phyloP scores from a whole-genome alignment of 352 stramenopile genomes.

The Pelagophyceae sp. region DNA sequence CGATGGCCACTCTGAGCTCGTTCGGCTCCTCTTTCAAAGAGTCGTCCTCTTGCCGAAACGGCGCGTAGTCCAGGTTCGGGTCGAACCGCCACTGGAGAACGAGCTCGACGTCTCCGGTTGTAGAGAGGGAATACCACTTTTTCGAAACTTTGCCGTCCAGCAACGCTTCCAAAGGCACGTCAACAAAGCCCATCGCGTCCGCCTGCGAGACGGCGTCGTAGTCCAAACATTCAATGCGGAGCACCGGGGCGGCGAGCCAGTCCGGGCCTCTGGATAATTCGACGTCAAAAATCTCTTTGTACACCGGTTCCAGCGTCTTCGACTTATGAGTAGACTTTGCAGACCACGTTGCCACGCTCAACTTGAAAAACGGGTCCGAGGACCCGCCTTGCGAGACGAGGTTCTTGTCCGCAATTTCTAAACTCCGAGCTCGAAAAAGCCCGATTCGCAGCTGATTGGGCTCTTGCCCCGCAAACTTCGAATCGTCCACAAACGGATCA shows the following conservation, averaged over 20 bases:
- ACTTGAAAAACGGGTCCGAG: neutral
- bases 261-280: neutral
- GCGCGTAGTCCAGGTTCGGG: neutral
- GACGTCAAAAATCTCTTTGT: neutral
- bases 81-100: neutral
- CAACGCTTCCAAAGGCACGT: neutral
- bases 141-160: neutral
- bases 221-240: neutral
- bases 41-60: neutral
- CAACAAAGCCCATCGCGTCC: conserved; percentile 1
- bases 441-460: conserved; percentile 11
- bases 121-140: neutral
- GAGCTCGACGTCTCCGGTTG: neutral
- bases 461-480: neutral
- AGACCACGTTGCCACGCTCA: neutral
- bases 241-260: neutral
- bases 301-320: conserved; percentile 2
- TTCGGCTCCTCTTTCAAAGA: neutral
- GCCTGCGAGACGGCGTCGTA: neutral
- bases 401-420: conserved; percentile 4
- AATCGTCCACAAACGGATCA: neutral
- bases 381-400: conserved; percentile 2
- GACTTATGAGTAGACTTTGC: neutral
- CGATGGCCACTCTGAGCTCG: conserved; percentile 1
- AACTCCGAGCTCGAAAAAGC: neutral